A percentile compares a stretch with the other conserved stretches of the same genome.
Evolutionary conservation across 495 filamentous ascomycete genomes (phyloP).

Genomic region (Aspergillus campestris): DNA sequence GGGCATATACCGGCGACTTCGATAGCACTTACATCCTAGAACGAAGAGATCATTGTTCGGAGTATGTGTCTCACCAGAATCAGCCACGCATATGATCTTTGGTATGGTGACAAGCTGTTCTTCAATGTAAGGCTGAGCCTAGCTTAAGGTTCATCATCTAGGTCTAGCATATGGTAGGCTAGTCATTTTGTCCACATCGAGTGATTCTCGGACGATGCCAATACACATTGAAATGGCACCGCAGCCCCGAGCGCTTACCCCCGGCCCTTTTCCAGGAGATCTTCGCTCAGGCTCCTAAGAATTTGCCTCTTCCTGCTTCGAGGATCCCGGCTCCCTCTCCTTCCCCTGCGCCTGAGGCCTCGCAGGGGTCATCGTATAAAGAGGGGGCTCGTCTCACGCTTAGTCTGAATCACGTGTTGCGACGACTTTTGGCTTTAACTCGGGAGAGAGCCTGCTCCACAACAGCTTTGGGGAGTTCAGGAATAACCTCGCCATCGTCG

Average conservation of each 20-base stretch:
- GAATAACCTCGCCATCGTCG: constrained; percentile 37
- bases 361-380: too few relatives aligned
- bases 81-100: not conserved
- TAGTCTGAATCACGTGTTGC: not conserved
- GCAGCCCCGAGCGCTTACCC: too few relatives aligned
- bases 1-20: not conserved
- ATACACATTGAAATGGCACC: not conserved
- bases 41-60: not conserved
- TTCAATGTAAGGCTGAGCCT: constrained; percentile 16
- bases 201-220: too few relatives aligned
- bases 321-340: too few relatives aligned
- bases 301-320: too few relatives aligned
- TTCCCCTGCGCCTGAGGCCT: too few relatives aligned
- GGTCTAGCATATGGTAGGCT: constrained; percentile 1
- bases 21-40: constrained; percentile 26
- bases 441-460: constrained; percentile 45
- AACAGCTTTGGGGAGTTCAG: constrained; percentile 45
- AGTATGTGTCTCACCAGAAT: constrained; percentile 25
- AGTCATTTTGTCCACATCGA: too few relatives aligned
- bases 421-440: constrained; percentile 22
- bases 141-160: constrained; percentile 27
- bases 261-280: too few relatives aligned
- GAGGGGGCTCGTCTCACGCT: too few relatives aligned
- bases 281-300: too few relatives aligned
- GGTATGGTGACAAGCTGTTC: constrained; percentile 1